Base-by-base conservation (phyloP, 2,329 filamentous ascomycete genomes). In the Botryosphaeria dothidea region DNA sequence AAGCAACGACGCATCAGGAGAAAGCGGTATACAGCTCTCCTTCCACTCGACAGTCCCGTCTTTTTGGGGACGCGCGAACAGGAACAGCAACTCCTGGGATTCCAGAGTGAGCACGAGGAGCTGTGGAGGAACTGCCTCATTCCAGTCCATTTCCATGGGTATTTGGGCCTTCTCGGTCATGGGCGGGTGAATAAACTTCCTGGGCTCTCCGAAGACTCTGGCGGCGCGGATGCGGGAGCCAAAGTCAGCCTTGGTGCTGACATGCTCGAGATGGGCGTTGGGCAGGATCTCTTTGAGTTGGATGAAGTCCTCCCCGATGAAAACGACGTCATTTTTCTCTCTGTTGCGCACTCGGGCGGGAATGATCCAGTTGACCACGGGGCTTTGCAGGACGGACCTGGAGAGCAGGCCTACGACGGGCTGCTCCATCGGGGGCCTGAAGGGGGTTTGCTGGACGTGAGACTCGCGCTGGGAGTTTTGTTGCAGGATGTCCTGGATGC, bases 171-270 rank as follows among this genome's bases (percentile, higher is more conserved):
- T 62, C 21, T 66, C 48, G 8, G 43, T 56, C 41, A 57, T 65
- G 29, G 51, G 51, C 17, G 62, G 62, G 21, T 65, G 63, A 17
- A 65, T 65, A 21, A 65, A 60, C 52, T 65, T 65, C 34, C 57
- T 31, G 21, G 72, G 71, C 41, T 74, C 70, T 21, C 92, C 92
- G 70, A 98, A 85, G 15, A 93, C 88, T 65, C 86, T 86, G 4
- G 92, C 92, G 71, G 92, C 91, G 66, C 91, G 84, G 68, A 98
- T 97, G 48, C 88, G 86, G 34, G 87, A 86, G 62, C 88, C 88
- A 74, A 98, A 94, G 74, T 97, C 88, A 45, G 84, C 83, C 76
- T 93, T 96, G 66, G 86, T 86, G n/a, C 86, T 83, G n/a, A 97
- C 82, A 72, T 92, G 88, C 68, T 51, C 86, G 25, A 97, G 83